Percentiles rank a stretch among this genome's conserved stretches.
Conservation (phyloP, 495 filamentous ascomycete genomes). For the Niebla homalea region DNA sequence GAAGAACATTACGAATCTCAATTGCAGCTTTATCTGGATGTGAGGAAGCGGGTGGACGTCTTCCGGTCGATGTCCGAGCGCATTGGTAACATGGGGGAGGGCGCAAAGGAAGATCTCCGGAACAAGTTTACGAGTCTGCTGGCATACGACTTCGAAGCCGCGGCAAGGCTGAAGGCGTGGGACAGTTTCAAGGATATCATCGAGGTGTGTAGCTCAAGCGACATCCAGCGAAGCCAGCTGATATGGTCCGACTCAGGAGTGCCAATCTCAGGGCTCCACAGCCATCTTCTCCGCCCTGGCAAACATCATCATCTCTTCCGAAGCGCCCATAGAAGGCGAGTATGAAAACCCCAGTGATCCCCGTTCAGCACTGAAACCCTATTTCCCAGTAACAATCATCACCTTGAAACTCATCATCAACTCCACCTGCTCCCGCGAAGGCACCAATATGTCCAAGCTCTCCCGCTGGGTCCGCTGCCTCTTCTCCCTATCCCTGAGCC, state of each 20-base stretch:
- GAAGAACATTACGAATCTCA: conserved; percentile 43
- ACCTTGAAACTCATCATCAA: conserved; percentile 47
- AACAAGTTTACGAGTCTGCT: conserved; percentile 50
- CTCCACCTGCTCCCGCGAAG: conserved; percentile 40
- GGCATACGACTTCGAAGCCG: conserved; percentile 66
- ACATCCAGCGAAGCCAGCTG: neutral
- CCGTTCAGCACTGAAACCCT: conserved; percentile 3
- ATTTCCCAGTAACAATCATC: conserved; percentile 25
- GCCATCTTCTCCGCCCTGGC: conserved; percentile 26
- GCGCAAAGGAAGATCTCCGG: conserved; percentile 35
- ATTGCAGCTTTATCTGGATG: conserved; percentile 44
- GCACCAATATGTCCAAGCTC: conserved; percentile 39
- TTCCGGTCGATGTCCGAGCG: conserved; percentile 33
- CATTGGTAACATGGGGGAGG: conserved; percentile 27
- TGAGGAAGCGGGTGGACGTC: conserved; percentile 39
- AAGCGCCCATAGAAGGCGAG: conserved; percentile 32
- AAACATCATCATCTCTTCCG: conserved; percentile 45
- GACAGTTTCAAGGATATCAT: conserved; percentile 49
- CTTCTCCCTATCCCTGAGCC: conserved; percentile 48
- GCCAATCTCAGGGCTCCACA: conserved; percentile 3
- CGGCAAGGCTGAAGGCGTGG: conserved; percentile 52
- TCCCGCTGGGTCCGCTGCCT: conserved; percentile 62
- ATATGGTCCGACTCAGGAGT: conserved; percentile 13
- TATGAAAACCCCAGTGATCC: neutral
- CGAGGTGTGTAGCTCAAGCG: conserved; percentile 27